Evolutionary conservation across 768 basidiomycete genomes (phyloP).

Genomic region (Hebeloma cylindrosporum): DNA sequence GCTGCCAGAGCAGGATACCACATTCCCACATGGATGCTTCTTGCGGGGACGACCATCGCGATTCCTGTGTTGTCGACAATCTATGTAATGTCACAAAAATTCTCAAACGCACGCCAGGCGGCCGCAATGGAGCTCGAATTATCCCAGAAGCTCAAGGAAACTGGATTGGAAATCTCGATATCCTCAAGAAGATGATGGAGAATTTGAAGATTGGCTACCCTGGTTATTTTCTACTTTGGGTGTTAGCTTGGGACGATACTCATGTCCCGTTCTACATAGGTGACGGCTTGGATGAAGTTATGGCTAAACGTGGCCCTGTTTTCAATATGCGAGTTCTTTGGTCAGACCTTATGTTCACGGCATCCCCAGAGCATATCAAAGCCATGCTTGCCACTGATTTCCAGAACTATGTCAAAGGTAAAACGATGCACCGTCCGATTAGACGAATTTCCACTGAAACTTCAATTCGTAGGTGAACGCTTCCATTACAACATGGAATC

Average conservation of each 20-base stretch:
- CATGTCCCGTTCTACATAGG: constrained; percentile 27
- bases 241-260: neutral
- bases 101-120: constrained; percentile 38
- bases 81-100: constrained; percentile 29
- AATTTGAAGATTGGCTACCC: constrained; percentile 48
- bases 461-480: constrained; percentile 37
- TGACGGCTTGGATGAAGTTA: constrained; percentile 39
- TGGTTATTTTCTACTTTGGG: constrained; percentile 32
- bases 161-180: constrained; percentile 45
- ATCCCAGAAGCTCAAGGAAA: constrained; percentile 39
- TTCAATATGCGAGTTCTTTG: constrained; percentile 47
- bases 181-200: constrained; percentile 35
- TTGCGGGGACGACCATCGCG: constrained; percentile 28
- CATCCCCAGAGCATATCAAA: constrained; percentile 56
- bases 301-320: constrained; percentile 41
- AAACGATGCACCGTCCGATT: neutral
- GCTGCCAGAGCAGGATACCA: constrained; percentile 13
- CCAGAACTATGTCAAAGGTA: constrained; percentile 59
- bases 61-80: constrained; percentile 34
- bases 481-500: constrained; percentile 44
- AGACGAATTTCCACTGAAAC: neutral
- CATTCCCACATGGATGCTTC: constrained; percentile 39
- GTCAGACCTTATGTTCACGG: constrained; percentile 46
- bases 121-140: constrained; percentile 43
- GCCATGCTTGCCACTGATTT: constrained; percentile 58